Conservation (phyloP, 1,139 yeast species). For the Keqinozyma sinolaborantium region DNA sequence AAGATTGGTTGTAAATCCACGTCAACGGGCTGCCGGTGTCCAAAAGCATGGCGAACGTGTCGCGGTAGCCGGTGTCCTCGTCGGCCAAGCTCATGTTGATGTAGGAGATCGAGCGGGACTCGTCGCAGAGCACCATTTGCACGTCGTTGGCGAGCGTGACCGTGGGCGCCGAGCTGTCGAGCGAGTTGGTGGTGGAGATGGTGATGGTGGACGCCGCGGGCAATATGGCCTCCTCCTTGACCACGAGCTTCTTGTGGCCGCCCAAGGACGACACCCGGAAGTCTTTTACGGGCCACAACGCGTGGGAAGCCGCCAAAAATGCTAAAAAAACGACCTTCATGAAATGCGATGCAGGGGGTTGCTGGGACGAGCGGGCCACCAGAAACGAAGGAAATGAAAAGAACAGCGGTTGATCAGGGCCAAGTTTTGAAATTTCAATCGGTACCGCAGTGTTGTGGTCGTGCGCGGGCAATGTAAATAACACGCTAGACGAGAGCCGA, state of each 20-base stretch:
- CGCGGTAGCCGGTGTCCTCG: conserved; percentile 23
- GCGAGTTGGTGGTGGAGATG: conserved; percentile 10
- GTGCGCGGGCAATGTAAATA: too few relatives aligned
- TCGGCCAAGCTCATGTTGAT: conserved; percentile 17
- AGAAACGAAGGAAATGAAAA: too few relatives aligned
- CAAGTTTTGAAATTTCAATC: too few relatives aligned
- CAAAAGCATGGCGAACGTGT: conserved; percentile 47
- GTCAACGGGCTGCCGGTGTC: conserved; percentile 67
- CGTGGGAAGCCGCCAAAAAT: conserved; percentile 4
- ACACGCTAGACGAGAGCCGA: too few relatives aligned
- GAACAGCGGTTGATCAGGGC: too few relatives aligned
- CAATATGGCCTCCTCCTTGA: too few relatives aligned
- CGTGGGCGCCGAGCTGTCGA: conserved; percentile 17
- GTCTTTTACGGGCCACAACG: conserved; percentile 16
- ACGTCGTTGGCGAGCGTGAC: conserved; percentile 14
- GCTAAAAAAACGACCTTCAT: conserved; percentile 2
- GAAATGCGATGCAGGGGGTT: too few relatives aligned
- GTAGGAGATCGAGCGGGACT: conserved; percentile 23
- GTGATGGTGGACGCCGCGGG: conserved; percentile 5
- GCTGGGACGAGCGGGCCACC: too few relatives aligned
- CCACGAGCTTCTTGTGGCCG: too few relatives aligned
- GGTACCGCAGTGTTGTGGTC: too few relatives aligned
- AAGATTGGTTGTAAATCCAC: conserved; percentile 58
- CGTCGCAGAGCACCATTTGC: conserved; percentile 24
- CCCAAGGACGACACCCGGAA: too few relatives aligned